phyloP scores from a whole-genome alignment of 2,329 filamentous ascomycete genomes.

The Didymella keratinophila region DNA sequence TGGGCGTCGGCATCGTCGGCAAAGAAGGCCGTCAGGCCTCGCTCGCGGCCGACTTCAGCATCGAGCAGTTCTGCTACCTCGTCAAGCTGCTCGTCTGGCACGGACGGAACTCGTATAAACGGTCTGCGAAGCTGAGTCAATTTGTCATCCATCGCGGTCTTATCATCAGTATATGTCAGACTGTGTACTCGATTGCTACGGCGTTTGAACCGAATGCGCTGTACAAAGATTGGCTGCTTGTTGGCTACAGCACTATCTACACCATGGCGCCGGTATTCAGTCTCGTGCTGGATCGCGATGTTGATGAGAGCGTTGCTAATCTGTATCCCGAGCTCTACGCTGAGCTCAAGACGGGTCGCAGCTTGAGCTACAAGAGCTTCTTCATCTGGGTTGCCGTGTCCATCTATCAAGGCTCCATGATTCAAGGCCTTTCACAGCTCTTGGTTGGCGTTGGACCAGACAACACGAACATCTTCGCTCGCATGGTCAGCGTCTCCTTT shows the following conservation, averaged over 20 bases:
- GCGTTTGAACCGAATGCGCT: slow-evolving; percentile 92
- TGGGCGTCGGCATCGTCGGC: slow-evolving; percentile 96
- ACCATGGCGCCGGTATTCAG: slow-evolving; percentile 93
- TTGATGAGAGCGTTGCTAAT: slow-evolving; percentile 91
- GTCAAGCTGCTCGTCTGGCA: slow-evolving; percentile 99
- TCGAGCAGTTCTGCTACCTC: slow-evolving; percentile 92
- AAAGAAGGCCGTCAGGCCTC: slow-evolving; percentile 97
- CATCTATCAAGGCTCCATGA: slow-evolving; percentile 93
- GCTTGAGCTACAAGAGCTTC: slow-evolving; percentile 90
- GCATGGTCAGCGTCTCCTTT: slow-evolving; percentile 90
- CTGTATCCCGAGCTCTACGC: slow-evolving; percentile 98
- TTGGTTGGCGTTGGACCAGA: slow-evolving; percentile 73
- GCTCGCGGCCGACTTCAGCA: slow-evolving; percentile 94
- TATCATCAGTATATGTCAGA: slow-evolving; percentile 95
- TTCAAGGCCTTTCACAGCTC: slow-evolving; percentile 92
- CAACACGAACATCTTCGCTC: slow-evolving; percentile 40
- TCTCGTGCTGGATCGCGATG: slow-evolving; percentile 91
- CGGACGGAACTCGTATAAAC: slow-evolving; percentile 95
- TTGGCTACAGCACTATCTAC: slow-evolving; percentile 95
- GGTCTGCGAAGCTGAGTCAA: slow-evolving; percentile 92
- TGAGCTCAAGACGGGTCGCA: slow-evolving; percentile 88
- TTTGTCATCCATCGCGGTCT: slow-evolving; percentile 98
- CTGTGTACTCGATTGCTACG: slow-evolving; percentile 93
- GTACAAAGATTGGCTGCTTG: slow-evolving; percentile 93
- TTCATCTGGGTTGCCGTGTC: slow-evolving; percentile 96